These are phyloP conservation scores for Clonostachys sp. DNA, from an alignment of 2,329 filamentous ascomycete species.

Conservation along the genomic window DNA sequence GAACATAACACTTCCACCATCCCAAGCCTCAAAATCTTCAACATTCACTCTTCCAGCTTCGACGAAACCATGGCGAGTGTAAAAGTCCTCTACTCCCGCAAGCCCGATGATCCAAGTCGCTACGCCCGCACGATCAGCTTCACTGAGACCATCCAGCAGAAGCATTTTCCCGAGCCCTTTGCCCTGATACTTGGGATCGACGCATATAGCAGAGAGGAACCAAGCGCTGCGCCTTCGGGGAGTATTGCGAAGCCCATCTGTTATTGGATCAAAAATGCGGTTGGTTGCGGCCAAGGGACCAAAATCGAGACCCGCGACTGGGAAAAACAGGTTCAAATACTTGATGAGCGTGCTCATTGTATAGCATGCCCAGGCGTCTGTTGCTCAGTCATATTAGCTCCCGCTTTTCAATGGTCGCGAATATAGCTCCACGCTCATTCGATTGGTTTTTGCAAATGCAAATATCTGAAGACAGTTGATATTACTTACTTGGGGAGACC, in stretches of 20 bases:
- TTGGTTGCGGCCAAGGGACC: no score
- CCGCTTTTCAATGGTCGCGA: no score
- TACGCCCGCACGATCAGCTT: conserved; percentile 17
- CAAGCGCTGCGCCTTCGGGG: conserved; percentile 19
- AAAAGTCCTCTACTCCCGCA: conserved; percentile 21
- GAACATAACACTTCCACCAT: conserved; percentile 29
- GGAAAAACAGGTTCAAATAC: no score
- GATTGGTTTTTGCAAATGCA: no score
- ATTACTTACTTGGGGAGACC: conserved; percentile 20
- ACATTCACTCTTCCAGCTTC: conserved; percentile 27
- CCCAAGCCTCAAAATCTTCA: conserved; percentile 25
- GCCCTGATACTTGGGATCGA: conserved; percentile 21
- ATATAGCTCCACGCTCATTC: no score
- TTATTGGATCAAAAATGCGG: no score
- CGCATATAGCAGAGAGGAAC: conserved; percentile 27
- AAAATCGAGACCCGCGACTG: no score
- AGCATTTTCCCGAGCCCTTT: conserved; percentile 21
- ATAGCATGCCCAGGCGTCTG: no score
- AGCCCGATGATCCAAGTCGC: conserved; percentile 25
- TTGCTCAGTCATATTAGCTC: no score
- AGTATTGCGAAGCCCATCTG: no score
- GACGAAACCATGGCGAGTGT: conserved; percentile 22
- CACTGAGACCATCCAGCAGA: conserved; percentile 18
- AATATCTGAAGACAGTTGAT: no score
- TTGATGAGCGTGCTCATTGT: no score